These are phyloP conservation scores for Strigomonas culicis DNA, from an alignment of 208 protist genomes.

Conservation along the genomic window DNA sequence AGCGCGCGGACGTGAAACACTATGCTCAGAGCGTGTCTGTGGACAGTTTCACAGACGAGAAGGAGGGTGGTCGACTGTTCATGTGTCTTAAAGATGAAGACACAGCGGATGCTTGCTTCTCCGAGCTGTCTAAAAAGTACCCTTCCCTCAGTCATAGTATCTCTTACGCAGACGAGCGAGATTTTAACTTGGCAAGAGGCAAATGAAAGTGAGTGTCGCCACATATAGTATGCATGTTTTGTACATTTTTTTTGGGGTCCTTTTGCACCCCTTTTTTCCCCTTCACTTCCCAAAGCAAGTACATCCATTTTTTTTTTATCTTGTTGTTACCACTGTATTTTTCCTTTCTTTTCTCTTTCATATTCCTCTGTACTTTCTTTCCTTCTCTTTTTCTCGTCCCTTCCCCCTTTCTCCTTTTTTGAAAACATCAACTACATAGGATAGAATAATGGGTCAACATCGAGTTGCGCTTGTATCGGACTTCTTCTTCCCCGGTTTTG, in stretches of 20 bases:
- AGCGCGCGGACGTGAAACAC: slow-evolving; percentile 11
- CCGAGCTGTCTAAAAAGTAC: slow-evolving; percentile 4
- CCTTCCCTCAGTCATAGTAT: not conserved
- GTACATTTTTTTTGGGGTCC: not conserved
- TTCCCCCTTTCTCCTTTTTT: not conserved
- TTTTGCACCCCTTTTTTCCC: not conserved
- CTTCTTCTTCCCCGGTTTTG: slow-evolving; percentile 98
- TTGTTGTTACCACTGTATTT: not conserved
- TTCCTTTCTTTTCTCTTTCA: too few relatives aligned
- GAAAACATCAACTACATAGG: slow-evolving; percentile 1
- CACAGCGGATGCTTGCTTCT: slow-evolving; percentile 36
- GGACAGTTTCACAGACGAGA: slow-evolving; percentile 50
- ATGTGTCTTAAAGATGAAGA: slow-evolving; percentile 38
- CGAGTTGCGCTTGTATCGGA: slow-evolving; percentile 93
- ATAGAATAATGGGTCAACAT: slow-evolving; percentile 49
- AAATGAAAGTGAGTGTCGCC: not conserved
- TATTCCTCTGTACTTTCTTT: slow-evolving; percentile 3
- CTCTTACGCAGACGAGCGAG: not conserved
- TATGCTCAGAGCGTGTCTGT: slow-evolving; percentile 16
- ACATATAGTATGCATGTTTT: not conserved
- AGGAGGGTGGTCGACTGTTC: slow-evolving; percentile 68
- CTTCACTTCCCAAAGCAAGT: not conserved
- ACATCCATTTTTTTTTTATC: not conserved
- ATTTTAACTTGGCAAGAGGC: not conserved
- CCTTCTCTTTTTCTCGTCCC: not conserved